A percentile compares a stretch with the other conserved stretches of the same genome.
Conservation (phyloP, 371 early-diverging fungal genomes). For the Zychaea mexicana region DNA sequence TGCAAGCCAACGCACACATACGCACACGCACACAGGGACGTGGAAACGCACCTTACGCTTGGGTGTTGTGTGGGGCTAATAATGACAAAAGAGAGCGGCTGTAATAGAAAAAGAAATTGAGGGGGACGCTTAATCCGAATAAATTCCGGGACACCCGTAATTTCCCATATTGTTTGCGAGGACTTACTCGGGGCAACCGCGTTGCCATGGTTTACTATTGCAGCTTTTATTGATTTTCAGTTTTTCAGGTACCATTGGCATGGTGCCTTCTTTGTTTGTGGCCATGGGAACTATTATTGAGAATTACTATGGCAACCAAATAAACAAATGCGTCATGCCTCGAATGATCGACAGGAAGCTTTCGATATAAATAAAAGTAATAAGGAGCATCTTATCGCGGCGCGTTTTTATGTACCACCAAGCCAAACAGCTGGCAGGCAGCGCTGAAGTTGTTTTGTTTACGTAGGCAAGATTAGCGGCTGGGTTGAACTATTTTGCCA, state of each 20-base stretch:
- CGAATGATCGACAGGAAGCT: too few relatives aligned
- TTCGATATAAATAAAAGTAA: too few relatives aligned
- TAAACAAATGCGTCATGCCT: too few relatives aligned
- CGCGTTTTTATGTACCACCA: background rate
- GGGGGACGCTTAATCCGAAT: background rate
- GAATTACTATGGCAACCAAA: too few relatives aligned
- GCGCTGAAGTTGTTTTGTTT: background rate
- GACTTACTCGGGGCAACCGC: background rate
- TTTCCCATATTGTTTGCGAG: slow-evolving; percentile 1
- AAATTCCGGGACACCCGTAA: slow-evolving; percentile 6
- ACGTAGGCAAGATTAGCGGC: background rate
- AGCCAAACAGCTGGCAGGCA: too few relatives aligned
- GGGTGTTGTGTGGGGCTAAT: background rate
- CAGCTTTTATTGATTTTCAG: too few relatives aligned
- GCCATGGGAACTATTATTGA: too few relatives aligned
- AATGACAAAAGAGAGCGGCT: background rate
- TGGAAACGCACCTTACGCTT: too few relatives aligned
- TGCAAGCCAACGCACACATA: too few relatives aligned
- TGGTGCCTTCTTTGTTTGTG: background rate
- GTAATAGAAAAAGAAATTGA: background rate
- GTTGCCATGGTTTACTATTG: background rate
- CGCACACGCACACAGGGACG: too few relatives aligned
- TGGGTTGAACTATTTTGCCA: slow-evolving; percentile 3
- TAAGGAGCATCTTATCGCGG: too few relatives aligned
- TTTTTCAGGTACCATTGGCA: background rate